These are phyloP conservation scores for Lupinus albus DNA, from an alignment of 306 rosid genomes.

Conservation along the genomic window DNA sequence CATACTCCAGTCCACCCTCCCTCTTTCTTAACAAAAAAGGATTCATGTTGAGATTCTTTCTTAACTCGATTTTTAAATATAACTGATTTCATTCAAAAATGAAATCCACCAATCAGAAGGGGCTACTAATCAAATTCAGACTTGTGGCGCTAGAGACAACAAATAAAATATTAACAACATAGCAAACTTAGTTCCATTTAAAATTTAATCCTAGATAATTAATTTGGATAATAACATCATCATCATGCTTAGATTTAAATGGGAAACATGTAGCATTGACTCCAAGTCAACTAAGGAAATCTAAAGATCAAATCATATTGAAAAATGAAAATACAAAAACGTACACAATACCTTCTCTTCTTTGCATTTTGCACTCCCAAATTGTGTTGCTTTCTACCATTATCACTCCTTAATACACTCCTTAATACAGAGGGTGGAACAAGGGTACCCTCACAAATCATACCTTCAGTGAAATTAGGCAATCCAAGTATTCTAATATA, in stretches of 20 bases:
- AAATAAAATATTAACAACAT: too few relatives aligned
- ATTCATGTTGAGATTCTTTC: neutral
- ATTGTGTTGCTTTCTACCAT: constrained; percentile 21
- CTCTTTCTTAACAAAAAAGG: neutral
- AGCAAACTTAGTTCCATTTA: too few relatives aligned
- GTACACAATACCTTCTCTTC: constrained; percentile 66
- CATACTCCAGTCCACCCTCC: too few relatives aligned
- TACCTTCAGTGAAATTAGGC: constrained; percentile 52
- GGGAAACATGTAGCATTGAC: constrained; percentile 8
- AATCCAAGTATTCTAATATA: constrained; percentile 43
- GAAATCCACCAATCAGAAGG: neutral
- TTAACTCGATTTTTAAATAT: neutral
- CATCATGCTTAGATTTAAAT: neutral
- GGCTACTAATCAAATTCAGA: neutral
- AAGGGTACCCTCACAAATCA: constrained; percentile 57
- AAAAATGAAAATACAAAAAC: neutral
- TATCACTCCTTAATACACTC: constrained; percentile 21
- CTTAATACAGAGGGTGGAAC: constrained; percentile 46
- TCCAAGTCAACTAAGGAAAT: constrained; percentile 15
- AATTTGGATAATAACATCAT: too few relatives aligned
- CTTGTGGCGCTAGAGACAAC: too few relatives aligned
- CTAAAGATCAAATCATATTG: neutral
- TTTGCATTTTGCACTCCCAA: constrained; percentile 27
- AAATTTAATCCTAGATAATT: too few relatives aligned
- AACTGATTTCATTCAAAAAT: neutral